Base-by-base conservation (phyloP, 2,329 filamentous ascomycete genomes). In the Trichoderma citrinoviride region DNA sequence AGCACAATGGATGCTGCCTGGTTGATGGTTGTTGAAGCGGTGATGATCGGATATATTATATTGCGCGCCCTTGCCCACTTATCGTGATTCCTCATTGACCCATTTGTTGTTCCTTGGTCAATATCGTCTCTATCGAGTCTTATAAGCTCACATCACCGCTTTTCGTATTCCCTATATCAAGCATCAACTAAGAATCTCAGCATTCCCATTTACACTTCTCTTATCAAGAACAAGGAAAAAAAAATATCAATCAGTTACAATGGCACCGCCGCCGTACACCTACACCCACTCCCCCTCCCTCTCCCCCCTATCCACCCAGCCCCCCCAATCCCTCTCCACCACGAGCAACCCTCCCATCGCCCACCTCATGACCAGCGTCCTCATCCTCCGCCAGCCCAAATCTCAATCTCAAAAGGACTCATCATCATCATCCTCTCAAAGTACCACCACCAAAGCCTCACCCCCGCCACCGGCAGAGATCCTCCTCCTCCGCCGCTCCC, bases 361-460 rank as follows among this genome's bases (percentile, higher is more conserved):
- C 8, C 57, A 65, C 49, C 61, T 71, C 66, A 69, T 71, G 67
- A 65, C 70, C 56, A 66, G 64, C 62, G 54, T 64, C 52, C 53
- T 71, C 50, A 46, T 72, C 49, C 69, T 70, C 62, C 68, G 52
- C 56, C 63, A 65, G 15, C 33, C 41, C 5, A 19, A 10, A 14
- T 12, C 46, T 19, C 8, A 8, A 3, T 23, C 62, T 5, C n/a
- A n/a, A n/a, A n/a, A n/a, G n/a, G n/a, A n/a, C n/a, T n/a, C n/a
- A n/a, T n/a, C n/a, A n/a, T n/a, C n/a, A n/a, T n/a, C n/a, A n/a
- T n/a, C 27, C 7, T 56, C 49, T 33, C 29, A 33, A 33, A 7
- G 7, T 8, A 8, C 7, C 7, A 29, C 29, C 6, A 29, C 29
- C 29, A 29, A 7, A 29, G 2, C 29, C 8, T 10, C 29, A 29